These are phyloP conservation scores for Malus sieversii DNA, from an alignment of 306 rosid species.

Conservation along the genomic window DNA sequence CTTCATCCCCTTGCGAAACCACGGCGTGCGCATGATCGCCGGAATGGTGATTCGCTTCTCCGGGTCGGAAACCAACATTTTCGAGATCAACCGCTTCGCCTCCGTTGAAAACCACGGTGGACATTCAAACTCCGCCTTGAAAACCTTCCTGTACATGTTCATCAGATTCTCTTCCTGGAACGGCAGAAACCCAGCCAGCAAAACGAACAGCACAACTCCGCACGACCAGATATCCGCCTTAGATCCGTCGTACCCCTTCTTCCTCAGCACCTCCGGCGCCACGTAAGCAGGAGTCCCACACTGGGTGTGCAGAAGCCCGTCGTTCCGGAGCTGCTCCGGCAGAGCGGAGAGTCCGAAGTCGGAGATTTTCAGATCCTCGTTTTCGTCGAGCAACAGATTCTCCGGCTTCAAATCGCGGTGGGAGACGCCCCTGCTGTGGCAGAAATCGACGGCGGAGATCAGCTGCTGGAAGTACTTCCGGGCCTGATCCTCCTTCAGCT, in stretches of 20 bases:
- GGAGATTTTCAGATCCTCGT: conserved; percentile 58
- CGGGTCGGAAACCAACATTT: conserved; percentile 57
- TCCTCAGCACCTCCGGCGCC: conserved; percentile 61
- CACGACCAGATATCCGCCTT: conserved; percentile 76
- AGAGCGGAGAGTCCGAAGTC: conserved; percentile 74
- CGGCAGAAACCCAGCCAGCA: conserved; percentile 75
- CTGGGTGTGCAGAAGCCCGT: conserved; percentile 73
- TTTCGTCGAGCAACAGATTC: conserved; percentile 56
- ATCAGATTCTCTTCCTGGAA: conserved; percentile 61
- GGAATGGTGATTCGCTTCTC: conserved; percentile 42
- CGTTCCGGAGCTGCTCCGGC: conserved; percentile 60
- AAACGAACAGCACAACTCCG: conserved; percentile 54
- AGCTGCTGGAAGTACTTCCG: conserved; percentile 64
- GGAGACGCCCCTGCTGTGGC: conserved; percentile 74
- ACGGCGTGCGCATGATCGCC: conserved; percentile 51
- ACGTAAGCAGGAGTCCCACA: conserved; percentile 91
- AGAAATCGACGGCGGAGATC: conserved; percentile 68
- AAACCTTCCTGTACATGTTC: conserved; percentile 54
- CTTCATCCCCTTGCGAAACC: conserved; percentile 44
- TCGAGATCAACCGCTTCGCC: conserved; percentile 42
- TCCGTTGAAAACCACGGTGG: conserved; percentile 72
- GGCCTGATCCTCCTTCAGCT: conserved; percentile 53
- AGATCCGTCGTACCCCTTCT: conserved; percentile 66
- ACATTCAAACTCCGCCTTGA: conserved; percentile 51
- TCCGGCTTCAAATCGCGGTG: conserved; percentile 86